Conservation (phyloP, 768 basidiomycete species). For the Chiua virens region DNA sequence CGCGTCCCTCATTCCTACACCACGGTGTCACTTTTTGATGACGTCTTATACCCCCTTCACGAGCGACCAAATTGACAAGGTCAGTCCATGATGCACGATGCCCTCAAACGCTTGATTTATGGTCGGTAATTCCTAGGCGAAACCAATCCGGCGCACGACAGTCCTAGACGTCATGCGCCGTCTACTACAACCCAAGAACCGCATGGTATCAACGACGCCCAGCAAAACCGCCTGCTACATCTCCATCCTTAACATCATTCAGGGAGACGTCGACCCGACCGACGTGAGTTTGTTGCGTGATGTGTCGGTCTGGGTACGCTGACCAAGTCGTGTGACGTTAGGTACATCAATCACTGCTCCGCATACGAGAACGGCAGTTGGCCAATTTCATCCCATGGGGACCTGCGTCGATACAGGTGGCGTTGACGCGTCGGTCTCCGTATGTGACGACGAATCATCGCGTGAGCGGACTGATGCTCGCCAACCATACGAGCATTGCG, state of each 20-base stretch:
- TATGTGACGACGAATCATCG: constrained; percentile 88
- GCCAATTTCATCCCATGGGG: constrained; percentile 99
- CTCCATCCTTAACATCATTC: constrained; percentile 96
- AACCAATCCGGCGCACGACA: constrained; percentile 93
- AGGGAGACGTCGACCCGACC: constrained; percentile 97
- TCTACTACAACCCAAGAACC: constrained; percentile 95
- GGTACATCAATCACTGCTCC: constrained; percentile 96
- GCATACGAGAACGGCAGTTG: constrained; percentile 94
- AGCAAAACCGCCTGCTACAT: constrained; percentile 95
- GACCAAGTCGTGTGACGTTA: constrained; percentile 27
- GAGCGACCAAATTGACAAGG: constrained; percentile 95
- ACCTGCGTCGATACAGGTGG: constrained; percentile 97
- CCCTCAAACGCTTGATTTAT: not conserved
- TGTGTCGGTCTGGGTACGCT: not conserved
- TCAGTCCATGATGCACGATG: constrained; percentile 30
- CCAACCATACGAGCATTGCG: constrained; percentile 98
- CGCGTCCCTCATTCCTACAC: constrained; percentile 95
- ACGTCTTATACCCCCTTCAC: constrained; percentile 99
- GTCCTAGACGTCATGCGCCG: constrained; percentile 99
- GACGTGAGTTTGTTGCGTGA: constrained; percentile 53
- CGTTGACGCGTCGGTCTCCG: constrained; percentile 86
- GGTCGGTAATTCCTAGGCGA: constrained; percentile 57
- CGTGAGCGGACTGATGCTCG: constrained; percentile 97
- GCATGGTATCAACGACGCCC: constrained; percentile 94
- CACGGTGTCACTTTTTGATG: constrained; percentile 97